A percentile compares a stretch with the other conserved stretches of the same genome.
Conservation (phyloP, 2,329 filamentous ascomycete species). For the Phialophora tarda region DNA sequence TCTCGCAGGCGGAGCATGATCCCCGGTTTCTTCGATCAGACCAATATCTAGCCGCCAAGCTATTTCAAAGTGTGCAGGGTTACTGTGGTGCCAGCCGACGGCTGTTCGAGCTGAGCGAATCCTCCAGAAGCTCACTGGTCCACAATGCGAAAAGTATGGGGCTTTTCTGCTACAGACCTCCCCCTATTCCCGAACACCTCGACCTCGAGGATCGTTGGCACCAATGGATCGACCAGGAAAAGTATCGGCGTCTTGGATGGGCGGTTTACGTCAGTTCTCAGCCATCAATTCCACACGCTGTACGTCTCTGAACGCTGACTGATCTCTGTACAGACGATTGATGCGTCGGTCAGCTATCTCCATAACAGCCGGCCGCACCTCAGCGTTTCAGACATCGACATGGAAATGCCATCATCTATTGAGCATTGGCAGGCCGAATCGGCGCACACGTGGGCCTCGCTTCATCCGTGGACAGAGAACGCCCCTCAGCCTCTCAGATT, state of each 20-base stretch:
- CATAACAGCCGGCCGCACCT: conserved; percentile 18
- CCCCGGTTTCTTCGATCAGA: conserved; percentile 14
- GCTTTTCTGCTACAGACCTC: conserved; percentile 7
- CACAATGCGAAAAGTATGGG: conserved; percentile 20
- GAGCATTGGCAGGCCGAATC: conserved; percentile 17
- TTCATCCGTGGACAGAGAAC: conserved; percentile 1
- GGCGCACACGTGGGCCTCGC: conserved; percentile 14
- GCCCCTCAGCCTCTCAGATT: background rate
- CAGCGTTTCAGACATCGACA: conserved; percentile 1
- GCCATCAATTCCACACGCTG: background rate
- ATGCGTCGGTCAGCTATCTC: conserved; percentile 14
- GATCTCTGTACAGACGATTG: background rate
- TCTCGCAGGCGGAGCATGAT: conserved; percentile 20
- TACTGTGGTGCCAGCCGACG: conserved; percentile 17
- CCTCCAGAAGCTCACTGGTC: conserved; percentile 5
- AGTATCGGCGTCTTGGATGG: conserved; percentile 18
- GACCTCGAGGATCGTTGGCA: conserved; percentile 4
- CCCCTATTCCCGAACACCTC: background rate
- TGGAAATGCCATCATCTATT: background rate
- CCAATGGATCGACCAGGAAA: conserved; percentile 11
- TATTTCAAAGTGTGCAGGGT: conserved; percentile 19
- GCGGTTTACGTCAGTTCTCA: conserved; percentile 15
- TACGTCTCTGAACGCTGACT: background rate
- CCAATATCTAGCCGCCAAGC: conserved; percentile 10
- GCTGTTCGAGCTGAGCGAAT: conserved; percentile 22